Percentiles rank a stretch among this genome's conserved stretches.
Evolutionary conservation across 257 asterid genomes (phyloP).

Genomic region (Jacaranda mimosifolia): DNA sequence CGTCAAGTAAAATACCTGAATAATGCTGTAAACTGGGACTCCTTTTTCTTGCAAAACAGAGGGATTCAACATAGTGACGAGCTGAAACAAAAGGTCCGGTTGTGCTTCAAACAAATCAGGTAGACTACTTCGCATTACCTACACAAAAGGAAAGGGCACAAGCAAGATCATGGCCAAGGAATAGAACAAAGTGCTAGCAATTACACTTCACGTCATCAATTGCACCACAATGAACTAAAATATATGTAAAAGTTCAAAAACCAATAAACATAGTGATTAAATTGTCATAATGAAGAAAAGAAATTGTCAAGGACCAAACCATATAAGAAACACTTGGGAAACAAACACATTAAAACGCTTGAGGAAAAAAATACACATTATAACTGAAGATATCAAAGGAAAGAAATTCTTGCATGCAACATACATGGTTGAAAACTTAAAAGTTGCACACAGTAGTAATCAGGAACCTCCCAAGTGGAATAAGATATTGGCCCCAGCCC

Average conservation of each 20-base stretch:
- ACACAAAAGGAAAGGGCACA: slow-evolving; percentile 32
- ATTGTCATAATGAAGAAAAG: not conserved
- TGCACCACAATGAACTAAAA: slow-evolving; percentile 20
- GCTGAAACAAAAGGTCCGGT: slow-evolving; percentile 94
- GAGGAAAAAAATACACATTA: not conserved
- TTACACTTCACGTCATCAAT: slow-evolving; percentile 22
- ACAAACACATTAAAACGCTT: not conserved
- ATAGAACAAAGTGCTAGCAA: slow-evolving; percentile 6
- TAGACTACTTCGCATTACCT: slow-evolving; percentile 90
- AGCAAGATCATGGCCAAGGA: slow-evolving; percentile 32
- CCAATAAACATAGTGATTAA: not conserved
- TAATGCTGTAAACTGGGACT: slow-evolving; percentile 91
- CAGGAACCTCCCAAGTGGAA: slow-evolving; percentile 16
- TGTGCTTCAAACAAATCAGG: slow-evolving; percentile 98
- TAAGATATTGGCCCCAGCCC: slow-evolving; percentile 23
- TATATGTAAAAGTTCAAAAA: not conserved
- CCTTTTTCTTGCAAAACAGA: slow-evolving; percentile 83
- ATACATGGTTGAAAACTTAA: not conserved
- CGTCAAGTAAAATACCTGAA: slow-evolving; percentile 64
- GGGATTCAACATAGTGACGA: slow-evolving; percentile 95
- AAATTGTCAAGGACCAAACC: not conserved
- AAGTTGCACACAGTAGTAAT: slow-evolving; percentile 1
- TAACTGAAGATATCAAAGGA: not conserved
- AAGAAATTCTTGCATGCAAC: slow-evolving; percentile 11
- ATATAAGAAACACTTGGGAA: not conserved